phyloP scores from a whole-genome alignment of 176 grass and related monocot species.

The Aegilops bicornis region DNA sequence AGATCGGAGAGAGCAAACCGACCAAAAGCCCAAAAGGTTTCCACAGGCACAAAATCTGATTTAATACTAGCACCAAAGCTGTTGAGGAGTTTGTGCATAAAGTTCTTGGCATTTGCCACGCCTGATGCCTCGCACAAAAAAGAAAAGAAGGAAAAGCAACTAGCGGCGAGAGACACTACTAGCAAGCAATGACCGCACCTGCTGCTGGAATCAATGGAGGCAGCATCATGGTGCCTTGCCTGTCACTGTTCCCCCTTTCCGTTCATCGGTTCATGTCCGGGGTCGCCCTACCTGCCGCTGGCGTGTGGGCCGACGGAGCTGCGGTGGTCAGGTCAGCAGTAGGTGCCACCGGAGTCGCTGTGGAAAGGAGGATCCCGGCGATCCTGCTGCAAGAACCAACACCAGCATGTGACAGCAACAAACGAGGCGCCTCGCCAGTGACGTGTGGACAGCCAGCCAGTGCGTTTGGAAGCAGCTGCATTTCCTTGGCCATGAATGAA shows the following conservation, averaged over 20 bases:
- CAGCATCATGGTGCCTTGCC: constrained; percentile 33
- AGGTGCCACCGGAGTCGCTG: constrained; percentile 18
- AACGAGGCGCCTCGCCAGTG: not conserved
- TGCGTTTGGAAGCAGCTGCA: not conserved
- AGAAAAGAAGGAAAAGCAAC: not conserved
- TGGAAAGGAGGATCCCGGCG: not conserved
- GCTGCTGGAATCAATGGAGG: constrained; percentile 34
- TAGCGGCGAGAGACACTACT: not conserved
- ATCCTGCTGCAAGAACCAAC: constrained; percentile 6
- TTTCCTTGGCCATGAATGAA: not conserved
- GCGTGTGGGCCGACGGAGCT: not conserved
- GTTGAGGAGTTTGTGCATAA: not conserved
- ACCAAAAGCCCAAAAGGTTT: not conserved
- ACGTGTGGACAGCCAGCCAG: not conserved
- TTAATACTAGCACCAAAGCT: not conserved
- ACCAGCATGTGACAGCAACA: constrained; percentile 29
- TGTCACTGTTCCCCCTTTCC: constrained; percentile 13
- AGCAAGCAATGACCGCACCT: constrained; percentile 7
- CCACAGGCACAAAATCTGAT: not conserved
- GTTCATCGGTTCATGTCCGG: not conserved
- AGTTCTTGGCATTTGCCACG: not conserved
- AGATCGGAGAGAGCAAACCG: not conserved
- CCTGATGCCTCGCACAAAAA: not conserved
- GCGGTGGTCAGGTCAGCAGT: not conserved
- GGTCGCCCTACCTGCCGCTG: not conserved